Conservation (phyloP, 129 eudicot species). For the Flaveria sonorensis region DNA sequence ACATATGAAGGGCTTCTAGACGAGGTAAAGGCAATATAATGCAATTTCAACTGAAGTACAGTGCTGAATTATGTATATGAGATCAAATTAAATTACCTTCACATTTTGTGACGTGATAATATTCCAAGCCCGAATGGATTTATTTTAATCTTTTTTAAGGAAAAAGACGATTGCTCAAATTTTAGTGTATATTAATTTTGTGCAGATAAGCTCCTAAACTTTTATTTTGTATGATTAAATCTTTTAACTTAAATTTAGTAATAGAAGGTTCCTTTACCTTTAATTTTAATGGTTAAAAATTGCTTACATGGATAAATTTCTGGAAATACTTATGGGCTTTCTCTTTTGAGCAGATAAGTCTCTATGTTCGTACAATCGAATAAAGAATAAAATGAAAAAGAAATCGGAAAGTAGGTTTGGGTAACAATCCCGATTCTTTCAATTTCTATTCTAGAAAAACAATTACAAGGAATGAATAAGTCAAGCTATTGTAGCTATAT, state of each 20-base stretch:
- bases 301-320: no score
- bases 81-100: neutral
- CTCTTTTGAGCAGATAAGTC: neutral
- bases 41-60: slow-evolving; percentile 5
- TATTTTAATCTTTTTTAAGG: neutral
- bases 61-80: slow-evolving; percentile 10
- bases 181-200: neutral
- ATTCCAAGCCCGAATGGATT: neutral
- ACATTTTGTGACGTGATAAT: neutral
- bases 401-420: no score
- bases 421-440: no score
- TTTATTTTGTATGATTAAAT: slow-evolving; percentile 1
- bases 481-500: no score
- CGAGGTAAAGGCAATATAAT: slow-evolving; percentile 56
- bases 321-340: neutral
- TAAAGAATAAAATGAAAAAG: no score
- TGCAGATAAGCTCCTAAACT: neutral
- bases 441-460: no score
- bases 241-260: neutral
- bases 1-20: slow-evolving; percentile 97
- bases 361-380: no score
- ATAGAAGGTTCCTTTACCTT: neutral
- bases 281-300: neutral
- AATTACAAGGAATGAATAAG: no score
- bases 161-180: neutral